Base-by-base conservation (phyloP, 2,329 filamentous ascomycete genomes). In the Trichoderma guizhouense region DNA sequence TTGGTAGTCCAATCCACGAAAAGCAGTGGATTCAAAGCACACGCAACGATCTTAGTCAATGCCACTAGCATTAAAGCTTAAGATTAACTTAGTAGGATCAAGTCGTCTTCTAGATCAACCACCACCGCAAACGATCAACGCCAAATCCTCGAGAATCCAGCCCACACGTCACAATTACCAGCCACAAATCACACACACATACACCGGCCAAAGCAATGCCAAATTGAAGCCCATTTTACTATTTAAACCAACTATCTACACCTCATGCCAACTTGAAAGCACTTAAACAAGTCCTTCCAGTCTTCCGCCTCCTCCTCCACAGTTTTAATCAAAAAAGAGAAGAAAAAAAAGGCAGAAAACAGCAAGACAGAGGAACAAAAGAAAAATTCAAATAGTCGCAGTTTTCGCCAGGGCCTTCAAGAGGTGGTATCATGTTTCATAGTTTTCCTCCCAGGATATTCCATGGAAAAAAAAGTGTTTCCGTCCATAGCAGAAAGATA, bases 361-460 rank as follows among this genome's bases (percentile, higher is more conserved):
- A 69, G 51, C 30, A 53, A 53, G 47, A 51, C 12, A 69, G 36
- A 43, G 39, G 39, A n/a, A 69, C 57, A 53, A 62, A 69, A 36
- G 57, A 18, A 62, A 69, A 69, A 69, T 60, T 39, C 65, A 47
- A 69, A 39, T 51, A 69, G 57, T 69, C 39, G 57, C 66, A 67
- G 51, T 67, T 67, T 47, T 53, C 55, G 55, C 55, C 34, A 61
- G 28, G 66, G 36, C 36, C n/a, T 53, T 61, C 57, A 51, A 36
- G 67, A 58, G 67, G 67, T 71, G 68, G 68, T 71, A 71, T 71
- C 68, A 64, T 71, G 47, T 64, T 53, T 53, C 68, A 34, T 63
- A 57, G 60, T 34, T 60, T 58, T 55, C 60, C 51, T 64, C 68
- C 32, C 18, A n/a, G 43, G 67, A 30, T 30, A 24, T 57, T 62